Percentiles rank a stretch among this genome's conserved stretches.
Evolutionary conservation across 2,329 filamentous ascomycete genomes (phyloP).

Genomic region (Dryadomyces quercus-mongolicae): DNA sequence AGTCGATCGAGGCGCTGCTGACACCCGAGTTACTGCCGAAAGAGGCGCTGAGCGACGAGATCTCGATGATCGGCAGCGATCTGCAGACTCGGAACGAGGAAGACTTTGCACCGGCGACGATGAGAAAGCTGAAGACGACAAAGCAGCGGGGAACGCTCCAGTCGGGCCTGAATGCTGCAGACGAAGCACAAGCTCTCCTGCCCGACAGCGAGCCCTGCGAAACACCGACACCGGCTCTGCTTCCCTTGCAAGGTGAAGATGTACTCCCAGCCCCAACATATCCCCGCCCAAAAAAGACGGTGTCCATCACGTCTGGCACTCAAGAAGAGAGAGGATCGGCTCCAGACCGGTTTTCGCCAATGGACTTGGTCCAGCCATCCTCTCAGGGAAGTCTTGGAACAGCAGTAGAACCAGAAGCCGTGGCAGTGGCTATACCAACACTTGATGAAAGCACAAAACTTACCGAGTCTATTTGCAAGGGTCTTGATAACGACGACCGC

Average conservation of each 20-base stretch:
- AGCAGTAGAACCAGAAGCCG: background rate
- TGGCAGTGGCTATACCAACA: background rate
- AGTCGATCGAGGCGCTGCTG: background rate
- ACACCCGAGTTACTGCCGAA: background rate
- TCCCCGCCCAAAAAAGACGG: background rate
- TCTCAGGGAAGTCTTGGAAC: conserved; percentile 2
- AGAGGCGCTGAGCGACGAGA: background rate
- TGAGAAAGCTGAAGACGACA: background rate
- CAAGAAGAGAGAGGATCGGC: conserved; percentile 2
- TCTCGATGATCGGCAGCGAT: background rate
- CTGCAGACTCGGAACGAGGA: background rate
- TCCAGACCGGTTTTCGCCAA: conserved; percentile 1
- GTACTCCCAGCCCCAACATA: background rate
- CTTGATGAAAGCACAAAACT: background rate
- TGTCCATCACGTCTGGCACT: background rate
- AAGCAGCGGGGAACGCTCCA: background rate
- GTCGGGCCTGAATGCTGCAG: background rate
- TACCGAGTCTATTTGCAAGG: conserved; percentile 6
- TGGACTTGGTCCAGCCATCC: conserved; percentile 6
- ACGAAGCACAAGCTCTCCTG: background rate
- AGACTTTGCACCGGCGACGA: background rate
- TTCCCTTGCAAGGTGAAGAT: conserved; percentile 1
- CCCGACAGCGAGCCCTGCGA: conserved; percentile 4
- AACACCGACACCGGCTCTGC: conserved; percentile 1
- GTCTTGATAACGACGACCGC: background rate